These are phyloP conservation scores for Pseudocercospora macadamiae DNA, from an alignment of 2,329 filamentous ascomycete genomes.

Conservation along the genomic window DNA sequence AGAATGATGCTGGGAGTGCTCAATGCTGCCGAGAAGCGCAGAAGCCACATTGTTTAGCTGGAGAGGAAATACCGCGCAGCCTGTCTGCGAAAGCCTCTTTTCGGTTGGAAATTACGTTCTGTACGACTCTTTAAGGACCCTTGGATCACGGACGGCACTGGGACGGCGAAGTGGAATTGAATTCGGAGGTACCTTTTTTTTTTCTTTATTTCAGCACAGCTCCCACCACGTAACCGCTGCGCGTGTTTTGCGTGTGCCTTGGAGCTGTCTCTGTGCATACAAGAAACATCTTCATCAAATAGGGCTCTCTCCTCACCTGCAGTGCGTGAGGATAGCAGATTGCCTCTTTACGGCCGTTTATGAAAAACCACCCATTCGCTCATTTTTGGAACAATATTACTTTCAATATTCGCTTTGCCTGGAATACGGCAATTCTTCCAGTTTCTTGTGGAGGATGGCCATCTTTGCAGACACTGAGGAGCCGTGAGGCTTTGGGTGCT, in stretches of 20 bases:
- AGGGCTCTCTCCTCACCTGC: not conserved
- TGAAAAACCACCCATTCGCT: constrained; percentile 7
- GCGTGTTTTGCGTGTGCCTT: not conserved
- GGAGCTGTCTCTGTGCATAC: constrained; percentile 17
- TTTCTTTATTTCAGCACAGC: constrained; percentile 5
- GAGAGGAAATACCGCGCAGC: not conserved
- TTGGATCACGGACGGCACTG: constrained; percentile 2
- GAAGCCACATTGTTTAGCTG: constrained; percentile 63
- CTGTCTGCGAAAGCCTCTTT: constrained; percentile 3
- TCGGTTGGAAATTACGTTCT: constrained; percentile 1
- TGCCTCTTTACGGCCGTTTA: constrained; percentile 17
- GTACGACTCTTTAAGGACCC: constrained; percentile 4
- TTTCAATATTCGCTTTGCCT: not conserved
- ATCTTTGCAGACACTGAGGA: not conserved
- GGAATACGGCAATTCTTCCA: not conserved
- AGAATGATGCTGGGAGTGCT: constrained; percentile 86
- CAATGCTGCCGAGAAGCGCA: constrained; percentile 87
- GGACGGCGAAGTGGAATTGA: constrained; percentile 1
- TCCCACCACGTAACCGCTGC: constrained; percentile 9
- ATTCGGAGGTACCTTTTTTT: not conserved
- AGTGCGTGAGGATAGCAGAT: not conserved
- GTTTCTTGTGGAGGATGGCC: not conserved
- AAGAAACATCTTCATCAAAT: constrained; percentile 10
- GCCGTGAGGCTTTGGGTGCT: not conserved
- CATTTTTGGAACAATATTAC: not conserved